Base-by-base conservation (phyloP, 148 eudicot genomes). In the Linanthus parryae region DNA sequence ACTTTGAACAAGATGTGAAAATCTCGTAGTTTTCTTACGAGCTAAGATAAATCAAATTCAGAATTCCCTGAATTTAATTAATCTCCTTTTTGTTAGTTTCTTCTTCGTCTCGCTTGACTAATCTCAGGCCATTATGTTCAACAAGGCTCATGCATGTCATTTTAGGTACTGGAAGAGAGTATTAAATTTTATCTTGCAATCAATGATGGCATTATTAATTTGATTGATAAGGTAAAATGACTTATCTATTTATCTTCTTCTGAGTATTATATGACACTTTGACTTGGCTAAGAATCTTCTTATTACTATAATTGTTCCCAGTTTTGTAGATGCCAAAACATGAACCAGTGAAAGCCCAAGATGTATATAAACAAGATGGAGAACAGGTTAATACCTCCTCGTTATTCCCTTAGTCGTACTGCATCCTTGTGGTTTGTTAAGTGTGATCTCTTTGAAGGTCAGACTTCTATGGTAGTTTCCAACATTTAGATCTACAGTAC, bases 261-360 rank as follows among this genome's bases (percentile, higher is more conserved):
- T 12, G 7, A 17, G 20, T 33, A n/a, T 36, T 44, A 18, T 18
- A 15, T 22, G 55, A 2, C 19, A 16, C 23, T 22, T 14, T 54
- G n/a, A 17, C 11, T 22, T 43, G 23, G 49, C n/a, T 7, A 21
- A 7, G 29, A 13, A 24, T 8, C 12, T n/a, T 54, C 28, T 38
- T 22, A 20, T 31, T 3, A 31, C 20, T 7, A 24, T 39, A 28
- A 3, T 50, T 48, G 44, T n/a, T 45, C 56, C 58, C 81, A 92
- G 99, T 92, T 92, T 73, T 92, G 87, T 70, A 92, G 73, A 88
- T 92, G 99, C 95, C 99, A 62, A 84, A 96, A 62, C 99, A 92
- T 62, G 99, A 92, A 76, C 96, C 99, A 29, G 69, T 82, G 9
- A 92, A 82, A 66, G 95, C 99, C 36, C 80, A 87, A 36, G 99